phyloP scores from a whole-genome alignment of 768 basidiomycete species.

The Psilocybe sp. region DNA sequence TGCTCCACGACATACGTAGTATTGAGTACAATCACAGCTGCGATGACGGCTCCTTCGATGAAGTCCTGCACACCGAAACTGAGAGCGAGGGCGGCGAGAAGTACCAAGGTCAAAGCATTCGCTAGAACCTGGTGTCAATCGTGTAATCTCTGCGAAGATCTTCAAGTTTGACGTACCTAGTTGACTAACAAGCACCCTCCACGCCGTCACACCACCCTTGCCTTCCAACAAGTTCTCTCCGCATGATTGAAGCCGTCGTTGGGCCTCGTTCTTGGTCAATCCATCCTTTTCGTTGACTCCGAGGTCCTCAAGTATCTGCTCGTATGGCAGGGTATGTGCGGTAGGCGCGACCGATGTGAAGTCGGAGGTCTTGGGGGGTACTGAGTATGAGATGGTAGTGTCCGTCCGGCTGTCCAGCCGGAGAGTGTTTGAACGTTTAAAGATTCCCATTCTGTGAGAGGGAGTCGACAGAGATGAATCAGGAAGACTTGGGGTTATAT shows the following conservation, averaged over 20 bases:
- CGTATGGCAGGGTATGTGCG: slow-evolving; percentile 28
- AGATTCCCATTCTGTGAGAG: slow-evolving; percentile 12
- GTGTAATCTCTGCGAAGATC: neutral
- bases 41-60: slow-evolving; percentile 50
- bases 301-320: slow-evolving; percentile 28
- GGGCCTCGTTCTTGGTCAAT: slow-evolving; percentile 33
- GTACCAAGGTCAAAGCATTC: slow-evolving; percentile 37
- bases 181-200: slow-evolving; percentile 32
- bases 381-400: slow-evolving; percentile 10
- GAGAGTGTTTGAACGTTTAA: slow-evolving; percentile 13
- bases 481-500: slow-evolving; percentile 9
- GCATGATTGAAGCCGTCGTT: slow-evolving; percentile 26
- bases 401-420: slow-evolving; percentile 27
- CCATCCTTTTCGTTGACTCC: slow-evolving; percentile 31
- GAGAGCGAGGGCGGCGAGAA: slow-evolving; percentile 41
- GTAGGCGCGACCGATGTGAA: slow-evolving; percentile 26
- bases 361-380: slow-evolving; percentile 9
- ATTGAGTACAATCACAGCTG: slow-evolving; percentile 42
- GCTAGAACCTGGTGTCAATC: slow-evolving; percentile 17
- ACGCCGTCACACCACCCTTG: slow-evolving; percentile 31
- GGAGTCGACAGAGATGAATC: neutral
- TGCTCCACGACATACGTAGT: slow-evolving; percentile 25
- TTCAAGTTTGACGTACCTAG: slow-evolving; percentile 19
- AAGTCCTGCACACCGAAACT: slow-evolving; percentile 55
- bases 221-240: slow-evolving; percentile 34